Conservation (phyloP, 1,139 yeast species). For the Zygoascus meyerae region DNA sequence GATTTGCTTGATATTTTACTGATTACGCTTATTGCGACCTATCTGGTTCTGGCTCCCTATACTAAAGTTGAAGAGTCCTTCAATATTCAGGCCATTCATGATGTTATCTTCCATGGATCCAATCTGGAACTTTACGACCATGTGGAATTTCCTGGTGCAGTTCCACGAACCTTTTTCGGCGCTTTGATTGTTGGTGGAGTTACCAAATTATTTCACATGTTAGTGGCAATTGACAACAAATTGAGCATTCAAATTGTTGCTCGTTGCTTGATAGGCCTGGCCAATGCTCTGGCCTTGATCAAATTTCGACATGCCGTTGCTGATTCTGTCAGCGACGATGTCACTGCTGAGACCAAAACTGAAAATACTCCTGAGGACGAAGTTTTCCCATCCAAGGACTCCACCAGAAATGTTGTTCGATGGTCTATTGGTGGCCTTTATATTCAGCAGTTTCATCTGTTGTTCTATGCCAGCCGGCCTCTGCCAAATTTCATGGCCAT, state of each 20-base stretch:
- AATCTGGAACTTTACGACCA: slow-evolving; percentile 55
- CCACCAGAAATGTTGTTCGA: slow-evolving; percentile 10
- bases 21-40: slow-evolving; percentile 15
- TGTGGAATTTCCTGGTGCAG: slow-evolving; percentile 74
- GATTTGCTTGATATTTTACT: slow-evolving; percentile 4
- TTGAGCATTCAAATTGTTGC: slow-evolving; percentile 39
- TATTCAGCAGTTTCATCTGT: slow-evolving; percentile 68
- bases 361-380: slow-evolving; percentile 8
- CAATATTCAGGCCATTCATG: slow-evolving; percentile 85
- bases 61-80: slow-evolving; percentile 95
- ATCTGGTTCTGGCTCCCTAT: slow-evolving; percentile 60
- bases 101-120: slow-evolving; percentile 61
- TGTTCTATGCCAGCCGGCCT: slow-evolving; percentile 72
- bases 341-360: slow-evolving; percentile 13
- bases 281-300: slow-evolving; percentile 29
- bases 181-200: slow-evolving; percentile 50
- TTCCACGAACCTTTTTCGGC: slow-evolving; percentile 81
- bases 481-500: slow-evolving; percentile 82
- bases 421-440: slow-evolving; percentile 55
- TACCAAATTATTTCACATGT: slow-evolving; percentile 34
- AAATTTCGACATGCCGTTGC: slow-evolving; percentile 21
- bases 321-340: slow-evolving; percentile 14
- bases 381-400: slow-evolving; percentile 2
- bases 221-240: slow-evolving; percentile 26
- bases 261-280: slow-evolving; percentile 32